A percentile compares a stretch with the other conserved stretches of the same genome.
Conservation (phyloP, 2,329 filamentous ascomycete species). For the Monascus ruber region DNA sequence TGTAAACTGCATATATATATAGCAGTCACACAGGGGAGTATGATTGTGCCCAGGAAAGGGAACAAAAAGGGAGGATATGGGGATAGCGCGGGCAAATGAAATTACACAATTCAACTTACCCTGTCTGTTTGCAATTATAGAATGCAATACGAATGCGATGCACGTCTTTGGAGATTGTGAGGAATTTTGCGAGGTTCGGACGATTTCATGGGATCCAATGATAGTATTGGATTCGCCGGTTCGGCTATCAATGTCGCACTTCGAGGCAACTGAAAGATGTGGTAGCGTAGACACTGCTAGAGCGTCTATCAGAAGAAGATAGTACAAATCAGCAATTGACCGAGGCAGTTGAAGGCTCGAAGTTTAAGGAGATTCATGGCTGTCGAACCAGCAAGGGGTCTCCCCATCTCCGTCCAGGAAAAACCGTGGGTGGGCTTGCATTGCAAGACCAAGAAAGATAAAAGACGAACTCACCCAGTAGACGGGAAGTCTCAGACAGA, state of each 20-base stretch:
- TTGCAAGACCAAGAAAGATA: background rate
- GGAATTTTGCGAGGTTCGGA: conserved; percentile 59
- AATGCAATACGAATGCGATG: conserved; percentile 62
- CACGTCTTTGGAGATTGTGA: conserved; percentile 65
- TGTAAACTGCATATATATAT: too few relatives aligned
- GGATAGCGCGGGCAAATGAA: background rate
- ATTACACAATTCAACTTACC: conserved; percentile 43
- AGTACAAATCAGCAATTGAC: background rate
- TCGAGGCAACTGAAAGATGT: conserved; percentile 73
- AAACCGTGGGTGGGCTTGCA: too few relatives aligned
- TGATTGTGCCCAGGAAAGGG: too few relatives aligned
- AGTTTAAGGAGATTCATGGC: background rate
- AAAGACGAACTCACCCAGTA: conserved; percentile 56
- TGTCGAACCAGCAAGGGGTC: too few relatives aligned
- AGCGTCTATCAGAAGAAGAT: conserved; percentile 44
- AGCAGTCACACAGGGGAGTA: too few relatives aligned
- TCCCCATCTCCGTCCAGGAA: too few relatives aligned
- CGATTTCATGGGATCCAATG: conserved; percentile 59
- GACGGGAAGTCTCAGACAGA: conserved; percentile 60
- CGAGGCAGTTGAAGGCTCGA: conserved; percentile 1
- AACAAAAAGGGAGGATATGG: too few relatives aligned
- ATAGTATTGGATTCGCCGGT: conserved; percentile 61
- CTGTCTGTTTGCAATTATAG: conserved; percentile 55
- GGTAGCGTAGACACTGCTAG: conserved; percentile 63
- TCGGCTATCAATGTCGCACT: conserved; percentile 68